Percentiles rank a stretch among this genome's conserved stretches.
phyloP scores from a whole-genome alignment of 768 basidiomycete species.

The Rhizopogon vulgaris region DNA sequence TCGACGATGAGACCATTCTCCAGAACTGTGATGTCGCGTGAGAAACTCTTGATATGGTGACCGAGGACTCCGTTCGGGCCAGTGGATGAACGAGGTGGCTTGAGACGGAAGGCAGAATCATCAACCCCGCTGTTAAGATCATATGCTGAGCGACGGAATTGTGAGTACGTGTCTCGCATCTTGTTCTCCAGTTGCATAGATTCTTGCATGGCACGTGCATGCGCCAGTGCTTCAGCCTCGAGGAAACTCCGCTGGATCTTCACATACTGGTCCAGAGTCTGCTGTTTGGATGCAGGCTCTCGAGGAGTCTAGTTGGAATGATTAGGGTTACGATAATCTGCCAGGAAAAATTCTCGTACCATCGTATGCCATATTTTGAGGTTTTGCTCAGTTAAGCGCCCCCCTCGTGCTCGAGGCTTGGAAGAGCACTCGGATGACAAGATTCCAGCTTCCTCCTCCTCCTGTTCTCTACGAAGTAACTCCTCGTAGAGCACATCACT shows the following conservation, averaged over 20 bases:
- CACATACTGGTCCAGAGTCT: slow-evolving; percentile 78
- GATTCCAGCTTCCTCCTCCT: slow-evolving; percentile 53
- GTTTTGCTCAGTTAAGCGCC: slow-evolving; percentile 69
- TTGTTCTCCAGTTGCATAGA: slow-evolving; percentile 67
- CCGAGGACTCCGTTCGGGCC: slow-evolving; percentile 27
- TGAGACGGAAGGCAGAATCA: slow-evolving; percentile 62
- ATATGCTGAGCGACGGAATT: slow-evolving; percentile 73
- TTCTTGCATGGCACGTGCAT: slow-evolving; percentile 72
- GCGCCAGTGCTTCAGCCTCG: slow-evolving; percentile 77
- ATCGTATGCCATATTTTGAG: slow-evolving; percentile 75
- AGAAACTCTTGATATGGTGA: slow-evolving; percentile 42
- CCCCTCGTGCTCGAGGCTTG: slow-evolving; percentile 60
- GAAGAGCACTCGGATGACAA: slow-evolving; percentile 45
- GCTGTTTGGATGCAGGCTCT: slow-evolving; percentile 80
- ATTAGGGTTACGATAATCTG: slow-evolving; percentile 4
- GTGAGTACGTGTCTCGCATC: slow-evolving; percentile 76
- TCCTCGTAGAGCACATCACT: slow-evolving; percentile 83
- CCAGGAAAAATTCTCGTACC: slow-evolving; percentile 38
- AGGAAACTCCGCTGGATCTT: slow-evolving; percentile 74
- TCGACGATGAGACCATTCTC: slow-evolving; percentile 90
- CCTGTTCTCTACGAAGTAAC: slow-evolving; percentile 61
- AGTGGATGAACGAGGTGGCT: slow-evolving; percentile 42
- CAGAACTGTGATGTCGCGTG: slow-evolving; percentile 72
- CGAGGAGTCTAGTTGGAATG: slow-evolving; percentile 67
- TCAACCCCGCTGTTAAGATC: slow-evolving; percentile 54